Evolutionary conservation across 139 green algal species (phyloP).

Genomic region (Tetraselmis chui): DNA sequence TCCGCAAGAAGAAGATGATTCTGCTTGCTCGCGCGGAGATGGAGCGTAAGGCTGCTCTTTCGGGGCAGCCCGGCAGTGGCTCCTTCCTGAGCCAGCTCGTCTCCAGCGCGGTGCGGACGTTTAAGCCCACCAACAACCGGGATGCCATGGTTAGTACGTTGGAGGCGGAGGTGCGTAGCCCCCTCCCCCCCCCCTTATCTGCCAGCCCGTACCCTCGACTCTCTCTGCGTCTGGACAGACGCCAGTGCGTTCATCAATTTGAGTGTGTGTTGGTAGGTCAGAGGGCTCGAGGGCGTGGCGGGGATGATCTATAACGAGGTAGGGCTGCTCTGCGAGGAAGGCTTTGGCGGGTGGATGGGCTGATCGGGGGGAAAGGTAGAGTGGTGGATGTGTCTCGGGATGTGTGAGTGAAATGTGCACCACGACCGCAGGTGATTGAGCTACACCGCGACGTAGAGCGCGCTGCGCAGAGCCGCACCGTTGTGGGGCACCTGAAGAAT

Average conservation of each 20-base stretch:
- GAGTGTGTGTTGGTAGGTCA: too few relatives aligned
- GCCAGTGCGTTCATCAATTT: too few relatives aligned
- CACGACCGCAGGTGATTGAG: slow-evolving; percentile 77
- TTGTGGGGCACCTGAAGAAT: slow-evolving; percentile 72
- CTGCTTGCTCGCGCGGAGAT: slow-evolving; percentile 28
- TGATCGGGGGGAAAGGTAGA: too few relatives aligned
- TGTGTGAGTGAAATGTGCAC: too few relatives aligned
- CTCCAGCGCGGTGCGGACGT: slow-evolving; percentile 28
- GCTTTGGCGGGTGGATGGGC: too few relatives aligned
- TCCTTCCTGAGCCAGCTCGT: slow-evolving; percentile 42
- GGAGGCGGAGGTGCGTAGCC: slow-evolving; percentile 45
- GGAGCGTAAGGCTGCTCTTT: slow-evolving; percentile 13
- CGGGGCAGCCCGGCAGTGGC: neutral
- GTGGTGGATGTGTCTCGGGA: too few relatives aligned
- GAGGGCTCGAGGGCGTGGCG: slow-evolving; percentile 42
- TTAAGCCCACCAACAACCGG: slow-evolving; percentile 9
- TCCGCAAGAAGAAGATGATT: too few relatives aligned
- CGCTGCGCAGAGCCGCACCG: slow-evolving; percentile 61
- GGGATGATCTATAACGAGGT: slow-evolving; percentile 41
- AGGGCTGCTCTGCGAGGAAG: too few relatives aligned
- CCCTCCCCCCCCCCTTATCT: neutral
- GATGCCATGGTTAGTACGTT: slow-evolving; percentile 43
- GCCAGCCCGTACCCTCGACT: too few relatives aligned
- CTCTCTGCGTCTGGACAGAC: too few relatives aligned
- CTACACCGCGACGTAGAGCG: slow-evolving; percentile 54